A percentile compares a stretch with the other conserved stretches of the same genome.
phyloP scores from a whole-genome alignment of 768 basidiomycete species.

The Serendipita sp. region DNA sequence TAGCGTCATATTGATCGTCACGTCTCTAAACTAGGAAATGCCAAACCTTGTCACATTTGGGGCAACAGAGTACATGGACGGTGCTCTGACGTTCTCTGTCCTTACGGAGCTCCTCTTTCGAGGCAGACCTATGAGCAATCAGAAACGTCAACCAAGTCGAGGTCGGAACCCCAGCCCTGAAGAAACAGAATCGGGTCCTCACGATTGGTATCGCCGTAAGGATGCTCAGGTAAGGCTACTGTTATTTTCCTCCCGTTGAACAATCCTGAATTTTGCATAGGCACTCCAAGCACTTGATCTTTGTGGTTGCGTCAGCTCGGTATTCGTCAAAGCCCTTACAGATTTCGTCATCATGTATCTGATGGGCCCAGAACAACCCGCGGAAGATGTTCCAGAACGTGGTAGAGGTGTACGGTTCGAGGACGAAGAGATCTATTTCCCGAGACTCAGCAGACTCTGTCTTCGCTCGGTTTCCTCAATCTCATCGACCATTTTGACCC shows the following conservation, averaged over 20 bases:
- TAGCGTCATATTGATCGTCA: neutral
- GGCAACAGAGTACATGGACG: slow-evolving; percentile 99
- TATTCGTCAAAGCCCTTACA: slow-evolving; percentile 72
- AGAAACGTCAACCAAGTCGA: slow-evolving; percentile 2
- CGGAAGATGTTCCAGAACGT: slow-evolving; percentile 17
- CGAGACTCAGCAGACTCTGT: slow-evolving; percentile 61
- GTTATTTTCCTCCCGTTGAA: neutral
- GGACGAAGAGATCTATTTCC: slow-evolving; percentile 44
- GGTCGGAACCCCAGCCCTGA: slow-evolving; percentile 8
- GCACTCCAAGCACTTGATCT: slow-evolving; percentile 82
- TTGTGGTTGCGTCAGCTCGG: slow-evolving; percentile 85
- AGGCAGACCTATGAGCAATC: slow-evolving; percentile 50
- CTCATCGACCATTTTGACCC: slow-evolving; percentile 45
- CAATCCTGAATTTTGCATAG: neutral
- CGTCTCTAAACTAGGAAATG: slow-evolving; percentile 45
- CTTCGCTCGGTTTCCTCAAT: slow-evolving; percentile 72
- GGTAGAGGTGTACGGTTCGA: slow-evolving; percentile 22
- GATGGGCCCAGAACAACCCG: slow-evolving; percentile 20
- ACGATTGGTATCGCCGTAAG: slow-evolving; percentile 56
- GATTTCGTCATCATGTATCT: slow-evolving; percentile 67
- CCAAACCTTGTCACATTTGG: slow-evolving; percentile 77
- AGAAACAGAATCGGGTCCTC: slow-evolving; percentile 35
- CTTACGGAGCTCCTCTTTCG: slow-evolving; percentile 83
- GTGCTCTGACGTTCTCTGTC: slow-evolving; percentile 69
- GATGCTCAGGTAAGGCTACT: slow-evolving; percentile 32